Percentiles rank a stretch among this genome's conserved stretches.
phyloP scores from a whole-genome alignment of 306 rosid genomes.

The Vicia faba region DNA sequence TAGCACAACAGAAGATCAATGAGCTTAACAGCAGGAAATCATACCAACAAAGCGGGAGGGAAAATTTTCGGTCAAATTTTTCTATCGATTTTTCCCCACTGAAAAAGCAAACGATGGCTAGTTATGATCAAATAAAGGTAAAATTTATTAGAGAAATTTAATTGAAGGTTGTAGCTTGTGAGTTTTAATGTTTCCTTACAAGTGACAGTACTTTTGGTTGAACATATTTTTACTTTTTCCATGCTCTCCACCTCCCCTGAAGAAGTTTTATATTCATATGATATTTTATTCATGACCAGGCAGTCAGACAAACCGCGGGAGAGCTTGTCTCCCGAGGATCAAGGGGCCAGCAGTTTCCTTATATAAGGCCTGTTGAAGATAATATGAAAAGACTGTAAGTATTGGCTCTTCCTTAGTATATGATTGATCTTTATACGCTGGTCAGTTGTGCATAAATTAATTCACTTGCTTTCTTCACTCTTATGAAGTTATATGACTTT shows the following conservation, averaged over 20 bases:
- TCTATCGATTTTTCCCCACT: conserved; percentile 45
- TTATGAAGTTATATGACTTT: conserved; percentile 11
- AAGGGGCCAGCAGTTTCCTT: conserved; percentile 56
- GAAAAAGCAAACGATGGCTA: conserved; percentile 47
- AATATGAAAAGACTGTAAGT: conserved; percentile 61
- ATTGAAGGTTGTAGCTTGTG: background rate
- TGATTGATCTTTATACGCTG: conserved; percentile 5
- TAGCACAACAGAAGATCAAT: conserved; percentile 68
- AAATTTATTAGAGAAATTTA: conserved; percentile 11
- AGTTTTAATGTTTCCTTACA: conserved; percentile 11
- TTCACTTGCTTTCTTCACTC: background rate
- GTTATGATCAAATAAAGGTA: conserved; percentile 59
- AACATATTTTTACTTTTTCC: conserved; percentile 1
- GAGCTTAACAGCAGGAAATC: conserved; percentile 59
- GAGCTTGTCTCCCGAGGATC: conserved; percentile 50
- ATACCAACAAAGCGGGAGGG: conserved; percentile 51
- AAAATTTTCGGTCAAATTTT: conserved; percentile 50
- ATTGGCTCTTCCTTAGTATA: conserved; percentile 20
- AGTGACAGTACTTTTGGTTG: conserved; percentile 8
- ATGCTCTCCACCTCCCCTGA: conserved; percentile 8
- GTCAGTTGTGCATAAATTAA: conserved; percentile 1
- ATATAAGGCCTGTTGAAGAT: conserved; percentile 58
- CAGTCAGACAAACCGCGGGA: conserved; percentile 51
- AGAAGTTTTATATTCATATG: conserved; percentile 31
- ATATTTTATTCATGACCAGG: conserved; percentile 53